Conservation (phyloP, 192 early-diverging fungal species). For the Coemansia sp. region DNA sequence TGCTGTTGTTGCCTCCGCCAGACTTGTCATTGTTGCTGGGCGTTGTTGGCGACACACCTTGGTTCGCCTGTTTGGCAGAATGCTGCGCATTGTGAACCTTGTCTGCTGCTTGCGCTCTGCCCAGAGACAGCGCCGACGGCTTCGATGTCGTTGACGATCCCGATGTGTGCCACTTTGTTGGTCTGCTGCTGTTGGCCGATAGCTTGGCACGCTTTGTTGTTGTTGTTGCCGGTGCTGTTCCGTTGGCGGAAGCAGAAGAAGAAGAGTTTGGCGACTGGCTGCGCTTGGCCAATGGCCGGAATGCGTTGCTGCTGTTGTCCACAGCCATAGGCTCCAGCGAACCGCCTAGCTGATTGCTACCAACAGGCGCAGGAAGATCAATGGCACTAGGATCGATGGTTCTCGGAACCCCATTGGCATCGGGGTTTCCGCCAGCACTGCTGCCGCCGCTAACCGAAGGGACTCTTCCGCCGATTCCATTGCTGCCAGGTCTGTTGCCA, state of each 20-base stretch:
- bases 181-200: neutral
- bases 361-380: constrained; percentile 18
- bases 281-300: neutral
- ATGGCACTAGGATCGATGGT: constrained; percentile 54
- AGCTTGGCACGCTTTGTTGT: constrained; percentile 8
- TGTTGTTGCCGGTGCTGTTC: neutral
- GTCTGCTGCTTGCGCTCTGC: neutral
- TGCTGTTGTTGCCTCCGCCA: constrained; percentile 16
- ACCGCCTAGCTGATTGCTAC: neutral
- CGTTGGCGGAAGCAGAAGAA: neutral
- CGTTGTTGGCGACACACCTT: neutral
- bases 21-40: neutral
- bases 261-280: constrained; percentile 19
- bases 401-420: constrained; percentile 23
- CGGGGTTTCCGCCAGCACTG: neutral
- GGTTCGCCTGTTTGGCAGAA: neutral
- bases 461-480: neutral
- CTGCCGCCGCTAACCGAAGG: neutral
- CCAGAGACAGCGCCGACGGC: neutral
- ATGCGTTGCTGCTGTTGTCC: neutral
- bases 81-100: neutral
- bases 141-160: neutral
- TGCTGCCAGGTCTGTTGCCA: neutral
- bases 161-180: neutral
- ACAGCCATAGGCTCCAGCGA: constrained; percentile 10